Evolutionary conservation across 176 grass and related monocot species (phyloP).

Genomic region (Triticum dicoccoides): DNA sequence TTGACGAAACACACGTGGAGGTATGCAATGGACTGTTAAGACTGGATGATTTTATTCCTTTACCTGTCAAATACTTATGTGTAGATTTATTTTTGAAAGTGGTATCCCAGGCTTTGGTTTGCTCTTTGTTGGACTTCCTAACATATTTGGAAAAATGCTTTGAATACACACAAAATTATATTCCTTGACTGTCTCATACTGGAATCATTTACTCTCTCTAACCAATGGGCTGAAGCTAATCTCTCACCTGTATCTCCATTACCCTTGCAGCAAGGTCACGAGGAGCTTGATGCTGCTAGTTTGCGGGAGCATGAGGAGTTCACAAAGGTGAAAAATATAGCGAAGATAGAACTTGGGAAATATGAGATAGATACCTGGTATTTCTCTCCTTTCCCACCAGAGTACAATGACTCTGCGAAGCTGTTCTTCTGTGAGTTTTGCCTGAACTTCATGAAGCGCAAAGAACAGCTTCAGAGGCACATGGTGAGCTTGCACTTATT

Average conservation of each 20-base stretch:
- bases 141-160: not conserved
- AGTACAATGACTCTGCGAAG: conserved; percentile 90
- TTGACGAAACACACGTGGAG: conserved; percentile 98
- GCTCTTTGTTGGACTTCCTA: not conserved
- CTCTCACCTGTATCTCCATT: not conserved
- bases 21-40: conserved; percentile 45
- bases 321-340: conserved; percentile 99
- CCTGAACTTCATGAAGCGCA: conserved; percentile 99
- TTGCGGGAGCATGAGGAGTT: conserved; percentile 97
- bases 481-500: conserved; percentile 67
- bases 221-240: conserved; percentile 24
- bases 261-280: conserved; percentile 68
- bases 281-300: conserved; percentile 95
- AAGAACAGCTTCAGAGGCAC: conserved; percentile 98
- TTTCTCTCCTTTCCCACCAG: conserved; percentile 97
- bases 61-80: not conserved
- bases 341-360: conserved; percentile 96
- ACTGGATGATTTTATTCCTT: conserved; percentile 10
- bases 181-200: not conserved
- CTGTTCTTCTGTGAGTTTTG: conserved; percentile 99
- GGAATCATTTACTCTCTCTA: not conserved
- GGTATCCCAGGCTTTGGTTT: not conserved
- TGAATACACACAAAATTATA: not conserved
- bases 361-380: conserved; percentile 99
- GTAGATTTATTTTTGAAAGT: conserved; percentile 17